Evolutionary conservation across 192 early-diverging fungal genomes (phyloP).

Genomic region (Backusella macrospora): DNA sequence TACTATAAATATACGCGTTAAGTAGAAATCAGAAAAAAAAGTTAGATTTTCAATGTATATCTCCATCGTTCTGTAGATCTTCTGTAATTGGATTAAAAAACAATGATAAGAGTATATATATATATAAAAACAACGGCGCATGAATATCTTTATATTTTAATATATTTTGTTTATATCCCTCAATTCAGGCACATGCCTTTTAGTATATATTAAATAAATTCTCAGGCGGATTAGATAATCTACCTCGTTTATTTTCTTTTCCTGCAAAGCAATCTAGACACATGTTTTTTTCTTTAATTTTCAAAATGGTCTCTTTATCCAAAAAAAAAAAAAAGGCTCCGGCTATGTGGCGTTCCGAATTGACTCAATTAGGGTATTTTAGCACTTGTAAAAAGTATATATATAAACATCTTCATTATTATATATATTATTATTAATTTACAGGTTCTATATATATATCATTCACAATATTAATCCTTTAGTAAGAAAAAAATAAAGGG

Average conservation of each 20-base stretch:
- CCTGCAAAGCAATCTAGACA: background rate
- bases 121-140: background rate
- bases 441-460: background rate
- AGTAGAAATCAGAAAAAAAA: too few relatives aligned
- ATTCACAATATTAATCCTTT: conserved; percentile 4
- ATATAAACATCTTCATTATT: too few relatives aligned
- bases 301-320: background rate
- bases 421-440: too few relatives aligned
- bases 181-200: too few relatives aligned
- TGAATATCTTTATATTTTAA: background rate
- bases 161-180: too few relatives aligned
- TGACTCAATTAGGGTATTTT: too few relatives aligned
- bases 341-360: background rate
- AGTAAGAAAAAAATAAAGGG: background rate
- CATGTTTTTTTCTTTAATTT: background rate
- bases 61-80: background rate
- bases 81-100: background rate
- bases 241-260: background rate
- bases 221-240: background rate
- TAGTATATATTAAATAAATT: too few relatives aligned
- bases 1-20: too few relatives aligned
- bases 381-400: too few relatives aligned
- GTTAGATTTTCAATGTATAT: background rate
- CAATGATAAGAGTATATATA: too few relatives aligned
- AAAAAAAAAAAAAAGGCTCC: background rate